These are phyloP conservation scores for Rhodotorula taiwanensis DNA, from an alignment of 768 basidiomycete genomes.

Conservation along the genomic window DNA sequence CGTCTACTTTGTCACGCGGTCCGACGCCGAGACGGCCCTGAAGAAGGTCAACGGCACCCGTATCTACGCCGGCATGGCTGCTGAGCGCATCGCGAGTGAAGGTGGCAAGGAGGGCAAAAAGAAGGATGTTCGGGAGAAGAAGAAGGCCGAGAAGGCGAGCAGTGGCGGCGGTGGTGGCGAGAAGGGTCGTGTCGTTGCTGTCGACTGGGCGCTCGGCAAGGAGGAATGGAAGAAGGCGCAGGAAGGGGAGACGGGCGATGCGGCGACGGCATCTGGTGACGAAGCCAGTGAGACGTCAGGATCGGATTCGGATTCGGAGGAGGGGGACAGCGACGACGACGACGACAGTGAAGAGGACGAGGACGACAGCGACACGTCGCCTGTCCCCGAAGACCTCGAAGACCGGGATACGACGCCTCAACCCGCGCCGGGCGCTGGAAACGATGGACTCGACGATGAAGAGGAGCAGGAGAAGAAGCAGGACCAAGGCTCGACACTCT, in stretches of 20 bases:
- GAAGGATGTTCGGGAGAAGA: constrained; percentile 50
- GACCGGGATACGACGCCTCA: constrained; percentile 4
- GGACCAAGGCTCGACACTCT: constrained; percentile 73
- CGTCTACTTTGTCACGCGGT: constrained; percentile 81
- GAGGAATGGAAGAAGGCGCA: constrained; percentile 77
- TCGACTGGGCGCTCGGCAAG: constrained; percentile 95
- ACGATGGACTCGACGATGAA: constrained; percentile 42
- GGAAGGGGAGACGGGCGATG: constrained; percentile 43
- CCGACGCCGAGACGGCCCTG: constrained; percentile 75
- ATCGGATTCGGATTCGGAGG: constrained; percentile 34
- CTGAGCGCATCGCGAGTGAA: constrained; percentile 38
- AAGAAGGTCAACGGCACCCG: constrained; percentile 70
- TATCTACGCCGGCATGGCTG: constrained; percentile 53
- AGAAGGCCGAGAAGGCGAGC: constrained; percentile 48
- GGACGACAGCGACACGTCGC: constrained; percentile 45
- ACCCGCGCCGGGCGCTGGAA: background rate
- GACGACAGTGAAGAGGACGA: constrained; percentile 47
- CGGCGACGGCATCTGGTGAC: background rate
- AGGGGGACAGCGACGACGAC: constrained; percentile 38
- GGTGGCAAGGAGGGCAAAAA: constrained; percentile 42
- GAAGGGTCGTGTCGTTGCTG: constrained; percentile 64
- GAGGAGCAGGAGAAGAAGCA: constrained; percentile 33
- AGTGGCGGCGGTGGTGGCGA: constrained; percentile 51
- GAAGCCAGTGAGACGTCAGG: constrained; percentile 35
- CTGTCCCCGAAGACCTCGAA: constrained; percentile 23